Conservation (phyloP, 371 early-diverging fungal species). For the Circinella umbellata region DNA sequence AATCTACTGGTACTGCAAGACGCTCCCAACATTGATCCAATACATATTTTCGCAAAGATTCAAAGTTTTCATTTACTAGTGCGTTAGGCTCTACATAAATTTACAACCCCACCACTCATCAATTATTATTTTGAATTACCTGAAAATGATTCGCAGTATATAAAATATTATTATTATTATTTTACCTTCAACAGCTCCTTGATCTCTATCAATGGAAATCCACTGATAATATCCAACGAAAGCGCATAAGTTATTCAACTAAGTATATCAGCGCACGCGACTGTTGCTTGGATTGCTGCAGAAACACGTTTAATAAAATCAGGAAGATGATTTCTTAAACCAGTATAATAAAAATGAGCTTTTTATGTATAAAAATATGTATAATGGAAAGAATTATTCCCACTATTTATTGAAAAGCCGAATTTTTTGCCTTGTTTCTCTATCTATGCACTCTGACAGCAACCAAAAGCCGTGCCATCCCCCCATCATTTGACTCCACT, state of each 20-base stretch:
- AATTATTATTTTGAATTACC: neutral
- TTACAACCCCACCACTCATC: no score
- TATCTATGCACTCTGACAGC: no score
- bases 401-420: no score
- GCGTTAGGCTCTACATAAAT: neutral
- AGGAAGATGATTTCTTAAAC: constrained; percentile 28
- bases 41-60: constrained; percentile 3
- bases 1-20: neutral
- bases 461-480: no score
- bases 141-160: neutral
- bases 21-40: constrained; percentile 11
- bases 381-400: neutral
- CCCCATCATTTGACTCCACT: no score
- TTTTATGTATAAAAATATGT: neutral
- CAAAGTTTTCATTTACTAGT: constrained; percentile 1
- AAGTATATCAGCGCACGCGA: constrained; percentile 28
- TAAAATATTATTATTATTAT: neutral
- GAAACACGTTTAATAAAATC: constrained; percentile 49
- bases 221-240: constrained; percentile 51
- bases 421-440: no score
- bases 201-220: constrained; percentile 32
- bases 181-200: constrained; percentile 28
- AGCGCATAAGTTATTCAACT: constrained; percentile 50
- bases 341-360: constrained; percentile 58
- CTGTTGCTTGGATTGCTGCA: constrained; percentile 16